phyloP scores from a whole-genome alignment of 2,329 filamentous ascomycete species.

The Pseudogymnoascus sp. region DNA sequence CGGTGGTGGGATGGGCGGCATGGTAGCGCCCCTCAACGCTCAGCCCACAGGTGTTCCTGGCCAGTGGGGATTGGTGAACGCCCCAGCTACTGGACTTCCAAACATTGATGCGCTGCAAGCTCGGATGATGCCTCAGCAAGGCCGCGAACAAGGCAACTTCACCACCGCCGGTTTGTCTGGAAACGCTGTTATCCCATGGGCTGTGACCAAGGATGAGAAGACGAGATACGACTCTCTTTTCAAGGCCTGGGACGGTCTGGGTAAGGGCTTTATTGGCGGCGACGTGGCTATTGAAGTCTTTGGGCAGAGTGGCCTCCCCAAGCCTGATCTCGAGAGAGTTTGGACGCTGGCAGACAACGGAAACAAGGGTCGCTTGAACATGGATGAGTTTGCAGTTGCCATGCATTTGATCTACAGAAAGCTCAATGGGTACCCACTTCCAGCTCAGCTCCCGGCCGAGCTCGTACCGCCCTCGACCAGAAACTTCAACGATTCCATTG shows the following conservation, averaged over 20 bases:
- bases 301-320: slow-evolving; percentile 87
- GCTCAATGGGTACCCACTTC: slow-evolving; percentile 89
- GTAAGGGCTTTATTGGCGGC: slow-evolving; percentile 85
- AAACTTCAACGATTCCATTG: slow-evolving; percentile 87
- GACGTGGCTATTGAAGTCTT: slow-evolving; percentile 95
- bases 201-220: slow-evolving; percentile 98
- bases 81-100: slow-evolving; percentile 77
- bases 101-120: slow-evolving; percentile 90
- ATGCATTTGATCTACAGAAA: slow-evolving; percentile 99
- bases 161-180: slow-evolving; percentile 82
- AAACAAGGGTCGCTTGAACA: slow-evolving; percentile 86
- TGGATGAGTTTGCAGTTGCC: slow-evolving; percentile 95
- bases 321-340: slow-evolving; percentile 79
- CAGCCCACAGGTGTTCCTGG: slow-evolving; percentile 89
- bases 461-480: slow-evolving; percentile 89
- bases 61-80: slow-evolving; percentile 98
- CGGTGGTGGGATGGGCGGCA: slow-evolving; percentile 51
- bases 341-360: slow-evolving; percentile 93
- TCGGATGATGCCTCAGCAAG: slow-evolving; percentile 95
- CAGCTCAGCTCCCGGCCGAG: slow-evolving; percentile 79
- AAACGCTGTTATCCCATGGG: slow-evolving; percentile 95
- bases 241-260: slow-evolving; percentile 90
- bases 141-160: slow-evolving; percentile 73
- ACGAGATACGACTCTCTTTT: slow-evolving; percentile 93
- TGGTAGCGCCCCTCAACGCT: slow-evolving; percentile 62